Conservation (phyloP, 129 eudicot species). For the Silybum marianum region DNA sequence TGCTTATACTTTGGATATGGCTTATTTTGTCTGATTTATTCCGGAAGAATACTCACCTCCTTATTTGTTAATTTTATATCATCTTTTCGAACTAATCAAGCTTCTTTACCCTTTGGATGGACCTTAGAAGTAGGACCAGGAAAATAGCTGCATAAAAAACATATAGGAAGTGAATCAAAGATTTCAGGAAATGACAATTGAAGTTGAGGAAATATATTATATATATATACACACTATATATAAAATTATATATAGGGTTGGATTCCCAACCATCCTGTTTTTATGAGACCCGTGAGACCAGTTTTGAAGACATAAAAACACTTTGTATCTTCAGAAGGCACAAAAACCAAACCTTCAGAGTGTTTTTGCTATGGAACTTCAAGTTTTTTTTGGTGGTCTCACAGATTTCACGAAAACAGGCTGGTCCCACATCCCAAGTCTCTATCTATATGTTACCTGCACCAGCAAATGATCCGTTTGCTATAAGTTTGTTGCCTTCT, state of each 20-base stretch:
- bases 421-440: no score
- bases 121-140: conserved; percentile 49
- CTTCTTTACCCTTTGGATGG: conserved; percentile 70
- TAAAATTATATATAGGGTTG: no score
- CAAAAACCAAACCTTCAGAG: no score
- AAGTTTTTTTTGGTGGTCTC: no score
- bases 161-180: conserved; percentile 4
- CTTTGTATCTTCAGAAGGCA: no score
- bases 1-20: neutral
- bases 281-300: no score
- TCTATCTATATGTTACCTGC: conserved; percentile 44
- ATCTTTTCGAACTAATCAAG: conserved; percentile 66
- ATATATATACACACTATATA: no score
- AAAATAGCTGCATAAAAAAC: conserved; percentile 53
- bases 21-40: neutral
- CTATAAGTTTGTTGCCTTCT: conserved; percentile 54
- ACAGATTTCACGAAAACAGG: no score
- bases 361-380: no score
- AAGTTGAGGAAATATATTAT: neutral
- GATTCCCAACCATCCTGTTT: no score
- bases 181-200: neutral
- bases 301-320: no score
- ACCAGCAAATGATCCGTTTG: conserved; percentile 61
- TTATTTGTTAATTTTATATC: conserved; percentile 21
- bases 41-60: neutral